Evolutionary conservation across 129 eudicot genomes (phyloP), one percentile per base, ranked within the genome.

Genomic region (Flaveria bidentis): DNA sequence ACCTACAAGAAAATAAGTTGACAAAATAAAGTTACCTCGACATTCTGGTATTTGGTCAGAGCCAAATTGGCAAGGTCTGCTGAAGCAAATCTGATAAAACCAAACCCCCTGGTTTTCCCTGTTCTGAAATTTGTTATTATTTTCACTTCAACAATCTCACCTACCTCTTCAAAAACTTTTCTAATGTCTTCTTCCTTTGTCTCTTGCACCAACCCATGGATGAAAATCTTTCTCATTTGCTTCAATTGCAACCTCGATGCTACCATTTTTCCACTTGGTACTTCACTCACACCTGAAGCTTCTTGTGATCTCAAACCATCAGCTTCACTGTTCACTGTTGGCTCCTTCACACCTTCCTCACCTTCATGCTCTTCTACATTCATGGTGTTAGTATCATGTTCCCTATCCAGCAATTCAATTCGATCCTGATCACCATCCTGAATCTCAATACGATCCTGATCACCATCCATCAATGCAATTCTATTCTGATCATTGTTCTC

Each of bases 161-260:
- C 96, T 4, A 76, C 64, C 61, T 76, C 74, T 56, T 57, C 89
- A 69, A 90, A 87, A 41, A 82, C 87, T 73, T 84, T 84, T 79
- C 88, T 87, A 23, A 90, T 76, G 66, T 90, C 92, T n/a, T 87
- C 92, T 78, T 85, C 96, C 71, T 78, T 87, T 6, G 89, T 76
- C 57, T 80, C 88, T 72, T 80, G 83, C 56, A 67, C 86, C 73
- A 91, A 87, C 25, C 97, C 95, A 82, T 90, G 92, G 67, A 91
- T 61, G 75, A 91, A 88, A 53, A 91, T 82, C 84, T 91, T 92
- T 15, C 83, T 85, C 62, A 78, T 83, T 69, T 88, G 88, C 79
- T 86, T 85, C 85, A 77, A 85, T 55, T 33, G 82, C 75, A 85
- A 76, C 74, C 87, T 87, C 50, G 87, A 45, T 25, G 90, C 86